Evolutionary conservation across 306 rosid species (phyloP).

Genomic region (Glycine latifolia): DNA sequence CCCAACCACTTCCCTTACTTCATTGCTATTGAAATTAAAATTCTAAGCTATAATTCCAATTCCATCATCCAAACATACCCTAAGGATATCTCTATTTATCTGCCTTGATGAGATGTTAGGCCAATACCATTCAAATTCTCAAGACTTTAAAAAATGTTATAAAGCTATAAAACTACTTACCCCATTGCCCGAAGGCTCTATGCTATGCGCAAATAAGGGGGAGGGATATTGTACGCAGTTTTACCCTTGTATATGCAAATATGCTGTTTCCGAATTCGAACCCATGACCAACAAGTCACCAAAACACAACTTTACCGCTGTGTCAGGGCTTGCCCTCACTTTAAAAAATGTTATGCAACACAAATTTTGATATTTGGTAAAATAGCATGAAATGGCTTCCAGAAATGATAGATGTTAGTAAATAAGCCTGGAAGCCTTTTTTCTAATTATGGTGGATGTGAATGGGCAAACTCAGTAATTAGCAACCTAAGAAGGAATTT

Average conservation of each 20-base stretch:
- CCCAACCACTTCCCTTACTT: not conserved
- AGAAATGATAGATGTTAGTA: conserved; percentile 26
- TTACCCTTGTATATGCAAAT: too few relatives aligned
- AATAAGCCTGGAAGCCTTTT: conserved; percentile 36
- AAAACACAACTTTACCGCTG: too few relatives aligned
- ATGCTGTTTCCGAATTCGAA: too few relatives aligned
- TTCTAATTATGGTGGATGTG: conserved; percentile 29
- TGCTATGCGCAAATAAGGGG: too few relatives aligned
- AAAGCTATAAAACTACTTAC: too few relatives aligned
- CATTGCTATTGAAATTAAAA: not conserved
- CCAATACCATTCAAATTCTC: conserved; percentile 24
- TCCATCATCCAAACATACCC: conserved; percentile 15
- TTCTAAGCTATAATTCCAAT: not conserved
- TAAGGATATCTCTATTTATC: conserved; percentile 37
- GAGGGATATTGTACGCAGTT: too few relatives aligned
- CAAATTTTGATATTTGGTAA: conserved; percentile 25
- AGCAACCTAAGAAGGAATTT: conserved; percentile 7
- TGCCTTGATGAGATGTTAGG: conserved; percentile 26
- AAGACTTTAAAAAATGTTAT: not conserved
- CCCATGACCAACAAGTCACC: too few relatives aligned
- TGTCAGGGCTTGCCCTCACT: too few relatives aligned
- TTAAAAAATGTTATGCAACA: not conserved
- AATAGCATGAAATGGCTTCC: conserved; percentile 35
- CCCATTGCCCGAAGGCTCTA: too few relatives aligned
- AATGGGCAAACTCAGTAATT: conserved; percentile 8